Evolutionary conservation across 352 stramenopile genomes (phyloP).

Genomic region (Pythium plurisporium): DNA sequence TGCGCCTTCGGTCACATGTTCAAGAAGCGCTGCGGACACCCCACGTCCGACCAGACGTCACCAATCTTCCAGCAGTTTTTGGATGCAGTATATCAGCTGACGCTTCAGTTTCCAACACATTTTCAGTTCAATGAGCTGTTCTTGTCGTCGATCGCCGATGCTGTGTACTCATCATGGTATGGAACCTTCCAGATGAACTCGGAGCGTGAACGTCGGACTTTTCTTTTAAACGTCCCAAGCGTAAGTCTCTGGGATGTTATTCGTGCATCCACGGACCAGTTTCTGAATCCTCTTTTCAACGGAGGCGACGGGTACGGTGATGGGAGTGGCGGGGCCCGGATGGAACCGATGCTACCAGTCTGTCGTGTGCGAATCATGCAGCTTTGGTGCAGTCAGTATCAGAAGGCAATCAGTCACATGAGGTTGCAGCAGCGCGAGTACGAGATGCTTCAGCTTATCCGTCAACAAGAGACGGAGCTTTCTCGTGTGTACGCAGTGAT

Average conservation of each 20-base stretch:
- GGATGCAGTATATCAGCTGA: constrained; percentile 97
- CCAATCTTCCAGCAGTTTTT: constrained; percentile 99
- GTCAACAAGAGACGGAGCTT: constrained; percentile 74
- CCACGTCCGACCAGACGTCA: constrained; percentile 91
- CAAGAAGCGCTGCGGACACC: constrained; percentile 67
- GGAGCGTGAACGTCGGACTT: constrained; percentile 65
- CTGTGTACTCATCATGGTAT: constrained; percentile 96
- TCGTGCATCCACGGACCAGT: constrained; percentile 75
- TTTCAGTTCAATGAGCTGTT: constrained; percentile 98
- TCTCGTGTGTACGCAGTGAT: constrained; percentile 59
- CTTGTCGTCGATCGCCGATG: constrained; percentile 92
- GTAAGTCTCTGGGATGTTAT: constrained; percentile 85
- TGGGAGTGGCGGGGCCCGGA: constrained; percentile 23
- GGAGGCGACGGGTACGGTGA: constrained; percentile 28
- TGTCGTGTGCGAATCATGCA: constrained; percentile 85
- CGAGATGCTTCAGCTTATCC: constrained; percentile 79
- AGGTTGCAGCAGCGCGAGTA: constrained; percentile 81
- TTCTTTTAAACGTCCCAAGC: constrained; percentile 59
- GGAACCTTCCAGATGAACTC: constrained; percentile 90
- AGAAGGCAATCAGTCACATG: constrained; percentile 87
- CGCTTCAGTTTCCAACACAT: constrained; percentile 94
- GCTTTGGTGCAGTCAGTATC: constrained; percentile 81
- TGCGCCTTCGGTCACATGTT: constrained; percentile 89
- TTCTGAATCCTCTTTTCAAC: constrained; percentile 77
- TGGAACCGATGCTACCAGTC: constrained; percentile 78